Evolutionary conservation across 2,329 filamentous ascomycete genomes (phyloP), one percentile per base, ranked within the genome.

Genomic region (Didymella pinodella): DNA sequence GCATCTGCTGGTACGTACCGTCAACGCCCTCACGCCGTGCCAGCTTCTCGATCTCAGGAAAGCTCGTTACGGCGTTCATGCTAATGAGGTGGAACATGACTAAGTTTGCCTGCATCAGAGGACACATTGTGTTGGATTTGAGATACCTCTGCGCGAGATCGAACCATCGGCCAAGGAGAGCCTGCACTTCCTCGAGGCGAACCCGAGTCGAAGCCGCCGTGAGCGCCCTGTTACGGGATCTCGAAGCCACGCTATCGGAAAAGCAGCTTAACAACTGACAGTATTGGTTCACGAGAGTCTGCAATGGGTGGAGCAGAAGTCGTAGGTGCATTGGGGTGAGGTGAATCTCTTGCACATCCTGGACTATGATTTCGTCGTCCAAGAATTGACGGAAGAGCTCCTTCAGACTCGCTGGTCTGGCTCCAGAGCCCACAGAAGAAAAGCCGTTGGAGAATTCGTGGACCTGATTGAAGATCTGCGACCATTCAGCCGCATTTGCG

Each of bases 31-130:
- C 87, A 34, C 84, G 81, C 16, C 88, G 83, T 3, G 88, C 88
- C 10, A 91, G 79, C 3, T 84, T 81, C 77, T 91, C 89, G 45
- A 91, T 86, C 65, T 88, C 86, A 2, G 85, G 82, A 69, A 91
- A 90, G 74, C 86, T 86, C 16, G 87, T 88, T 28, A 90, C 84
- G 8, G 86, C 84, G 65, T 90, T 90, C 58, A 92, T 81, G 48
- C 84, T 88, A 70, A 91, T 87, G 41, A 91, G 81, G 66, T 92
- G 89, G 73, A 89, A 91, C 60, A 91, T 83, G 43, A 89, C 84
- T 41, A 91, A 76, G 68, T 88, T 90, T 63, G 86, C 87, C 66
- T 84, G 84, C 69, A 86, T 89, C 63, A 87, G 80, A 16, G 84
- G 77, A 63, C 88, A 90, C 47, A 78, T 75, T 1, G 84, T 82